Evolutionary conservation across 768 basidiomycete genomes (phyloP).

Genomic region (Lactarius trivialis): DNA sequence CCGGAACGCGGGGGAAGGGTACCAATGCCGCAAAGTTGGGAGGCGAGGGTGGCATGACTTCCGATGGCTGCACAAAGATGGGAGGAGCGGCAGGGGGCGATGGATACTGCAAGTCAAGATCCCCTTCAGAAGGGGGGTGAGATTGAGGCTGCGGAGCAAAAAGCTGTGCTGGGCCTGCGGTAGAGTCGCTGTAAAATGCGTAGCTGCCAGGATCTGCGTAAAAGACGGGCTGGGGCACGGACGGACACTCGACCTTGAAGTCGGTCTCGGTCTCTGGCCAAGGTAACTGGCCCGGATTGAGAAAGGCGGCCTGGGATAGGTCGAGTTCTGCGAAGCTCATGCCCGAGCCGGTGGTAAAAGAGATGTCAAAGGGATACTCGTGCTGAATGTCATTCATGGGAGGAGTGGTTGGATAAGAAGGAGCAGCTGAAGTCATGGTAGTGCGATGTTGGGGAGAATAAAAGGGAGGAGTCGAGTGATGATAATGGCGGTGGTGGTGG

Average conservation of each 20-base stretch:
- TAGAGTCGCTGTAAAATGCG: constrained; percentile 14
- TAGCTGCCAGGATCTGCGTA: constrained; percentile 15
- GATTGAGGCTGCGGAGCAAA: constrained; percentile 11
- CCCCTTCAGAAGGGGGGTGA: constrained; percentile 4
- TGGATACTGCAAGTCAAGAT: constrained; percentile 6
- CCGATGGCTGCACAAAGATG: constrained; percentile 14
- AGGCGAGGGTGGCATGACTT: constrained; percentile 17
- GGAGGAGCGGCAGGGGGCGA: constrained; percentile 1
- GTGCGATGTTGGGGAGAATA: not conserved
- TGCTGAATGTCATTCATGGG: constrained; percentile 10
- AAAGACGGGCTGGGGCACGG: not conserved
- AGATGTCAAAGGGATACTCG: constrained; percentile 18
- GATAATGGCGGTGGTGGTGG: not conserved
- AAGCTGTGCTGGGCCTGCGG: constrained; percentile 6
- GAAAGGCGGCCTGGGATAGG: constrained; percentile 11
- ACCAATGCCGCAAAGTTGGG: not conserved
- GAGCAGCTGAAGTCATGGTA: constrained; percentile 6
- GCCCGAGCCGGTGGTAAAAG: not conserved
- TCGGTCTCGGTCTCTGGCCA: constrained; percentile 16
- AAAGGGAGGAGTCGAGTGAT: constrained; percentile 6
- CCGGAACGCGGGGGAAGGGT: constrained; percentile 11
- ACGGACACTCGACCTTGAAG: constrained; percentile 13
- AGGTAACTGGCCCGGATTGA: constrained; percentile 15
- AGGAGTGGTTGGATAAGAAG: constrained; percentile 7
- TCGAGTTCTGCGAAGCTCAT: constrained; percentile 15